Evolutionary conservation across 306 rosid genomes (phyloP), one percentile per base, ranked within the genome.

Genomic region (Delonix regia): DNA sequence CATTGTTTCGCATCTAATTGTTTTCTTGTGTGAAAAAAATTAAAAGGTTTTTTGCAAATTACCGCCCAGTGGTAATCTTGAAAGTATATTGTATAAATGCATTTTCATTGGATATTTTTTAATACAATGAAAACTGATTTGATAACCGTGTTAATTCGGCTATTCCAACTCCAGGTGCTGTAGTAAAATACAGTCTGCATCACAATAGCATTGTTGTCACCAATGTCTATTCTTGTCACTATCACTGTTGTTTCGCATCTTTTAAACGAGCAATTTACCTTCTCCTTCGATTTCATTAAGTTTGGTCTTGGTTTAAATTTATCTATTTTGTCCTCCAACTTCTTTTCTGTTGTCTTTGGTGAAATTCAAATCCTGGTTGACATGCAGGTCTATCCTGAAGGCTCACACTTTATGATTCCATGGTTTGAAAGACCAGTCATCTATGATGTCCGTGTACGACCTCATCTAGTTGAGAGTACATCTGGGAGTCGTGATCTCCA

Each of bases 381-480:
- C 51, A n/a, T 87, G 78, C 79, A 94, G 97, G 97, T 94, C 57
- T 94, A 90, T 85, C 93, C 97, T 41, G 97, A 94, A 94, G 97
- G 98, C 62, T 90, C 98, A 0, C 97, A 92, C 64, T 78, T 94
- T 7, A 75, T 89, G 19, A 78, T 92, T 72, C 98, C 98, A 1
- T 94, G 98, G 97, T 87, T 89, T 83, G 98, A 94, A 86, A 87
- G 96, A 79, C 94, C 97, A 0, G 80, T 94, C 47, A 94, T 92
- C 81, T 94, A 90, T 74, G 96, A 92, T 85, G 98, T 94, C 45
- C 96, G 97, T 14, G 92, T 96, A 10, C 87, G 88, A 49, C 94
- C 97, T 36, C 89, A 88, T 78, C 77, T 84, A 5, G 88, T 90
- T 16, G 93, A 89, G 90, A 90, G 93, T 86, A 81, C 85, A 2